Evolutionary conservation across 2,329 filamentous ascomycete species (phyloP), one percentile per base, ranked within the genome.

Genomic region (Beauveria pseudobassiana): DNA sequence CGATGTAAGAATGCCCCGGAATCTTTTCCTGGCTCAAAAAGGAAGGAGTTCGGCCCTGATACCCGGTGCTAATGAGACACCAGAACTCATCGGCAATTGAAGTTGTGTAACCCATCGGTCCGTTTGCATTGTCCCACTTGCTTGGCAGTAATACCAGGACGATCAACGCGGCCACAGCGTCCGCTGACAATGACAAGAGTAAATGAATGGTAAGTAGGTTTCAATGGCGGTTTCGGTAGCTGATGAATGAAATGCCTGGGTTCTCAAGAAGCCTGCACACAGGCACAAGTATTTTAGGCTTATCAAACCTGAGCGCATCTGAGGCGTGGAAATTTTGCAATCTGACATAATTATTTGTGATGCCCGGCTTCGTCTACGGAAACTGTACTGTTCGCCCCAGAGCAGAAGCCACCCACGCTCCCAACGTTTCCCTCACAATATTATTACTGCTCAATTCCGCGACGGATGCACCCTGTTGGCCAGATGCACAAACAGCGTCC

Each of bases 391-490:
- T 52, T 43, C 64, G 61, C 26, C 65, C 65, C 24, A 67, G 52
- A 10, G 64, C 62, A 26, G 53, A 63, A 2, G 65, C 64, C 46
- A 67, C 64, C 65, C 65, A 67, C 26, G 60, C 56, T 28, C 65
- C 61, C 63, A 62, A 22, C 16, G 65, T 62, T 64, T 67, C 61
- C 43, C 67, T 61, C 56, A 65, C 64, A 59, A 71, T 70, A 65
- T 64, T 68, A 60, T 70, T 70, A 63, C 67, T 72, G 63, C 69
- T 70, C 68, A 70, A 62, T 66, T 70, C 28, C 70, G 65, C 4
- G 72, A 71, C 46, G 71, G 64, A 46, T 68, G 66, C 5, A 66
- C 65, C 8, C 67, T 46, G 49, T 65, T 66, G n/a, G 62, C 55
- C 34, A 68, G 58, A 34, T 68, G 67, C 54, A 68, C 43, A 30